Percentiles rank a stretch among this genome's conserved stretches.
Conservation (phyloP, 768 basidiomycete species). For the Naganishia kalamii region DNA sequence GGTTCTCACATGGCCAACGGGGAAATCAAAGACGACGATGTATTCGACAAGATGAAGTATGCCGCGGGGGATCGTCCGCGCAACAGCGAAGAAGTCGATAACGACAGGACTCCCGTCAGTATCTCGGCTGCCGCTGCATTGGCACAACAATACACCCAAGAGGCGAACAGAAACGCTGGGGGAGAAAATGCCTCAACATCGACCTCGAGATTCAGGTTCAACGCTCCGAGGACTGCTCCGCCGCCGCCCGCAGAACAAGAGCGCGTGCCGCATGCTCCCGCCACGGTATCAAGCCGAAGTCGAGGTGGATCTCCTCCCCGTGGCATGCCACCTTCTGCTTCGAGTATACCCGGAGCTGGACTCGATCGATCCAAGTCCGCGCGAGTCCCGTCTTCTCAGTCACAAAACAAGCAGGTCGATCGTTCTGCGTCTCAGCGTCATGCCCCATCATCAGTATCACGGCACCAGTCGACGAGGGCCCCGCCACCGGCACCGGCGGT, state of each 20-base stretch:
- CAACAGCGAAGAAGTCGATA: slow-evolving; percentile 51
- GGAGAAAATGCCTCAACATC: neutral
- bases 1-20: slow-evolving; percentile 48
- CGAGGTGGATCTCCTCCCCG: slow-evolving; percentile 31
- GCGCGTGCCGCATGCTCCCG: slow-evolving; percentile 21
- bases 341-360: slow-evolving; percentile 20
- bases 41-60: slow-evolving; percentile 43
- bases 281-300: slow-evolving; percentile 52
- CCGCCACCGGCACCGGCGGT: neutral
- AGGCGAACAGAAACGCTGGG: neutral
- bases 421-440: slow-evolving; percentile 80
- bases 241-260: neutral
- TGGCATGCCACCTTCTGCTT: slow-evolving; percentile 20
- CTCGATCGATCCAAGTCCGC: slow-evolving; percentile 58
- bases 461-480: slow-evolving; percentile 7
- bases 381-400: slow-evolving; percentile 68
- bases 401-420: slow-evolving; percentile 65
- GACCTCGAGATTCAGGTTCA: slow-evolving; percentile 11
- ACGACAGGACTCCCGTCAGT: slow-evolving; percentile 60
- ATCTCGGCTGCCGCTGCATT: slow-evolving; percentile 15
- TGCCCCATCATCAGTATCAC: slow-evolving; percentile 31
- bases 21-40: slow-evolving; percentile 26
- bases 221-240: neutral
- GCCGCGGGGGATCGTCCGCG: slow-evolving; percentile 52
- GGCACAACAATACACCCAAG: neutral